Evolutionary conservation across 2,329 filamentous ascomycete species (phyloP), one percentile per base, ranked within the genome.

Genomic region (Metarhizium rileyi): DNA sequence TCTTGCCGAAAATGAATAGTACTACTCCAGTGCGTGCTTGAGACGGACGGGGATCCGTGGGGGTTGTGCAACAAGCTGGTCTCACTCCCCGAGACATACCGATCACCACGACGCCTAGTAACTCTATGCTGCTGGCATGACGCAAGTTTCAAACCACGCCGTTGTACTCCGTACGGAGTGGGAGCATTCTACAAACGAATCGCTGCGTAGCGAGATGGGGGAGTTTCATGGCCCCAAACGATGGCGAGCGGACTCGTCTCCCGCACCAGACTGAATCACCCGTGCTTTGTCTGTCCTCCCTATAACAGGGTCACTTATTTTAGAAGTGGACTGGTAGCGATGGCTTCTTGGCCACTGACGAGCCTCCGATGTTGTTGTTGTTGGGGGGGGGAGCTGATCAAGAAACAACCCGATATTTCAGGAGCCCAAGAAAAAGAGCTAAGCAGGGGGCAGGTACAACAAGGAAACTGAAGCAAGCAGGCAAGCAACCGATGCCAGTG

Each of bases 21-120:
- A 10, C 30, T 8, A 28, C 8, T 28, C 12, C 38, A 41, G 38
- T 12, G 9, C 26, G 42, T 26, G 27, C 27, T 28, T 28, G 27
- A 44, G 22, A 44, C 43, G 26, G 33, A 14, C 43, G 23, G n/a
- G 43, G 43, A 41, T 36, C 33, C 14, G 12, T 36, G 33, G 43
- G 30, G 46, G 35, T 18, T 35, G 35, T 47, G 44, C 43, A 26
- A 49, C 28, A 48, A 57, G 54, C 53, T 58, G 56, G 57, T 53
- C n/a, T 59, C 53, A 54, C 56, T 46, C 43, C 53, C 55, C 38
- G 46, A 49, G 47, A 49, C 47, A 49, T 33, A 44, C 20, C 40
- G 30, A 49, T 44, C 28, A 44, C 27, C 47, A 44, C n/a, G 22
- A 44, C 41, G 28, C 30, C 40, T 8, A n/a, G n/a, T n/a, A n/a